A percentile compares a stretch with the other conserved stretches of the same genome.
Evolutionary conservation across 345 rosid genomes (phyloP).

Genomic region (Nephelium lappaceum): DNA sequence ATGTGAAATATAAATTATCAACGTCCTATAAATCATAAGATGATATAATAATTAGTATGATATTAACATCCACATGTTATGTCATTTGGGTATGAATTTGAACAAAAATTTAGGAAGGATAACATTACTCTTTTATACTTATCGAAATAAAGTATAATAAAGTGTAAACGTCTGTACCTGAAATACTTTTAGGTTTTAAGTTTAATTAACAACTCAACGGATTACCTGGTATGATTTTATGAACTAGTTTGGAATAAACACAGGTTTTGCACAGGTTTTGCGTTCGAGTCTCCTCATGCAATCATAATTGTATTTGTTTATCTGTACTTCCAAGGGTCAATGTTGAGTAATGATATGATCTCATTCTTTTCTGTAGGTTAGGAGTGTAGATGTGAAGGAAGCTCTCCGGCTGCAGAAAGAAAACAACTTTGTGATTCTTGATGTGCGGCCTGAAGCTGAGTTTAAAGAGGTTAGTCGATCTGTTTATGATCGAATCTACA

Average conservation of each 20-base stretch:
- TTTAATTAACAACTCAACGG: neutral
- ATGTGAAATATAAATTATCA: no score
- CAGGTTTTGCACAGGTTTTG: neutral
- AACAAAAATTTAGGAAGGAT: no score
- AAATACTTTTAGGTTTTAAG: neutral
- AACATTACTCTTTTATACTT: no score
- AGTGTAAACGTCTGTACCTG: no score
- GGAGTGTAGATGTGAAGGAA: constrained; percentile 97
- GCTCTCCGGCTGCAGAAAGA: constrained; percentile 92
- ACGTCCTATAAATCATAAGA: no score
- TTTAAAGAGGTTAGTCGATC: constrained; percentile 69
- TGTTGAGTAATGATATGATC: neutral
- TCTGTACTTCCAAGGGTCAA: neutral
- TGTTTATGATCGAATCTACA: neutral
- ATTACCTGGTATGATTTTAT: neutral
- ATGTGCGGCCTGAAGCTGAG: constrained; percentile 94
- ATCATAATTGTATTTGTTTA: neutral
- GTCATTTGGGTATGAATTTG: no score
- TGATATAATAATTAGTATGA: no score
- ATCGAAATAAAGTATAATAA: no score
- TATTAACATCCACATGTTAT: no score
- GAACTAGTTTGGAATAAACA: neutral
- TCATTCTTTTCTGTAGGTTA: constrained; percentile 51
- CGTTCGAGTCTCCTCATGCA: neutral
- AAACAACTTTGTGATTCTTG: constrained; percentile 96